Evolutionary conservation across 495 filamentous ascomycete genomes (phyloP).

Genomic region (Aspergillus diversus): DNA sequence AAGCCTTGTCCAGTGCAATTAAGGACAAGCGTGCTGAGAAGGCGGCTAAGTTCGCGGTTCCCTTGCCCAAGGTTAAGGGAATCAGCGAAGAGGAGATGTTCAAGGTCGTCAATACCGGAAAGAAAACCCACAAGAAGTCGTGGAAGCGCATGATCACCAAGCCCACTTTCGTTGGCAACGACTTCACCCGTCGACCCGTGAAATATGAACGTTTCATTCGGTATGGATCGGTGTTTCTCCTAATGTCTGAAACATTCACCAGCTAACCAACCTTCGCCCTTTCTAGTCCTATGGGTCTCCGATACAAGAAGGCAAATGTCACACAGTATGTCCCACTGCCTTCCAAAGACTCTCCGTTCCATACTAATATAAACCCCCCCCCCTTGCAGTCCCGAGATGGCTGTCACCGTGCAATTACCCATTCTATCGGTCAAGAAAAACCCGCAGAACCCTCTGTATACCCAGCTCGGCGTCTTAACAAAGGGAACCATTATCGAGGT

Average conservation of each 20-base stretch:
- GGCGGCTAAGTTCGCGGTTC: slow-evolving; percentile 94
- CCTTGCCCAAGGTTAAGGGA: slow-evolving; percentile 90
- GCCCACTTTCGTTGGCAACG: slow-evolving; percentile 84
- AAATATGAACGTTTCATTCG: slow-evolving; percentile 91
- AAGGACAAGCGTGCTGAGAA: slow-evolving; percentile 91
- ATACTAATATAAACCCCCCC: slow-evolving; percentile 23
- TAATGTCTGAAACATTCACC: neutral
- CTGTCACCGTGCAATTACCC: slow-evolving; percentile 88
- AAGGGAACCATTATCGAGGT: slow-evolving; percentile 96
- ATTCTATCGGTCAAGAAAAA: slow-evolving; percentile 98
- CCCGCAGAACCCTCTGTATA: slow-evolving; percentile 92
- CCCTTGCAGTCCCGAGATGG: slow-evolving; percentile 64
- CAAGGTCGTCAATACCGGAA: slow-evolving; percentile 94
- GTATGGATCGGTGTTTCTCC: neutral
- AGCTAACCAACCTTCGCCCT: slow-evolving; percentile 46
- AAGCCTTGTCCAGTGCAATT: slow-evolving; percentile 81
- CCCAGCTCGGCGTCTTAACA: slow-evolving; percentile 89
- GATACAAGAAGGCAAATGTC: slow-evolving; percentile 95
- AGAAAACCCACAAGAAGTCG: slow-evolving; percentile 74
- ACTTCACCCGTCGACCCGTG: slow-evolving; percentile 89
- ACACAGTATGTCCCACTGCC: slow-evolving; percentile 55
- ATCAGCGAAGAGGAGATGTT: slow-evolving; percentile 99
- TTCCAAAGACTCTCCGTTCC: neutral
- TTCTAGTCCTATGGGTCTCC: slow-evolving; percentile 68
- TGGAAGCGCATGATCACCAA: slow-evolving; percentile 98